Conservation (phyloP, 2,329 filamentous ascomycete species). For the Botryotinia globosa region DNA sequence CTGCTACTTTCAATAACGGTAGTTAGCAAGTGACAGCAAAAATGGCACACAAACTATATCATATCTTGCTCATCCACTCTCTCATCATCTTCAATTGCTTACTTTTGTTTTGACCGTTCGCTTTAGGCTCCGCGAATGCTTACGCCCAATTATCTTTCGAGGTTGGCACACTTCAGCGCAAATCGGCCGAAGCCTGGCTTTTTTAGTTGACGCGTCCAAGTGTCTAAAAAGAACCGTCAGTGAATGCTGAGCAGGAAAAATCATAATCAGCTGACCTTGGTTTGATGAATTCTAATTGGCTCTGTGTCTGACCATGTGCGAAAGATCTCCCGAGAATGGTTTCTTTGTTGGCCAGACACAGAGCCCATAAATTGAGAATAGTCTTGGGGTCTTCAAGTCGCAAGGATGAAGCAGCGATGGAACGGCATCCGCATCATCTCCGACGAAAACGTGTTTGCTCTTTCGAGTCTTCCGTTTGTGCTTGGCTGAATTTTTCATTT, state of each 20-base stretch:
- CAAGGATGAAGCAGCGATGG: not conserved
- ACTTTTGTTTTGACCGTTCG: not conserved
- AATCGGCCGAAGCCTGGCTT: not conserved
- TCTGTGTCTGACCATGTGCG: not conserved
- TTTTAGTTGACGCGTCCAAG: not conserved
- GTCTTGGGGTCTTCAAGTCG: not conserved
- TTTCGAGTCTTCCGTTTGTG: not conserved
- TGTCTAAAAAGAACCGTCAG: not conserved
- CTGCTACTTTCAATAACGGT: not conserved
- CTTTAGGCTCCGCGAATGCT: not conserved
- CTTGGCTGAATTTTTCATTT: not conserved
- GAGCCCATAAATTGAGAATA: not conserved
- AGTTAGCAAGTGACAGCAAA: not conserved
- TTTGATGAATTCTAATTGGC: not conserved
- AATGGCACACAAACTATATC: not conserved
- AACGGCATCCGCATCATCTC: too few species aligned
- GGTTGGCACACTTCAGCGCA: not conserved
- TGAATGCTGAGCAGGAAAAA: not conserved
- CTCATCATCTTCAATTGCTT: not conserved
- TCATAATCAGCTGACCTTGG: not conserved
- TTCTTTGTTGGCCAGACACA: not conserved
- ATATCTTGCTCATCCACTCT: too few species aligned
- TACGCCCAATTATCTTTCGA: not conserved
- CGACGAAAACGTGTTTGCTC: not conserved
- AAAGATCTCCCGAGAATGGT: not conserved